Conservation (phyloP, 2,329 filamentous ascomycete species). For the Alternaria consortialis region DNA sequence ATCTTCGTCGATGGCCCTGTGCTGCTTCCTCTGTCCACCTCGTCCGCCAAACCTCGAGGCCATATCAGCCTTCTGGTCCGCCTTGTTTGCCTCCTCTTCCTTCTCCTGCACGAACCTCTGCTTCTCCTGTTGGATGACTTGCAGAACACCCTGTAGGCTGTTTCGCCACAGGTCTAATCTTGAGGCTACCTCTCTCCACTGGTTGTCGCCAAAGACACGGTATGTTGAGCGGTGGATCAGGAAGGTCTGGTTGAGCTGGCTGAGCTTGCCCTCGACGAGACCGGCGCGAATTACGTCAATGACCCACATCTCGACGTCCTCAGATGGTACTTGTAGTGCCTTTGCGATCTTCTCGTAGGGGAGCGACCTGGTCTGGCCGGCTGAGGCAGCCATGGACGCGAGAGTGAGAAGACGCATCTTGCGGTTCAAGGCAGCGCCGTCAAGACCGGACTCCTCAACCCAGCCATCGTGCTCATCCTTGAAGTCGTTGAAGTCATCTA, state of each 20-base stretch:
- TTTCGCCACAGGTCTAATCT: constrained; percentile 90
- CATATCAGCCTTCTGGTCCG: constrained; percentile 69
- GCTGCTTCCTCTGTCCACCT: constrained; percentile 37
- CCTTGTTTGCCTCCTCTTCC: constrained; percentile 78
- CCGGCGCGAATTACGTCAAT: constrained; percentile 97
- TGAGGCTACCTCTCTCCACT: constrained; percentile 94
- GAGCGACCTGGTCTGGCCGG: constrained; percentile 79
- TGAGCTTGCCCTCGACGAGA: constrained; percentile 94
- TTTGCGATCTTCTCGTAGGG: constrained; percentile 86
- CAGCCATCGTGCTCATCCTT: constrained; percentile 89
- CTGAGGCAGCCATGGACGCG: constrained; percentile 84
- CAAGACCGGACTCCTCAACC: constrained; percentile 77
- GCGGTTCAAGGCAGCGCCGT: constrained; percentile 79
- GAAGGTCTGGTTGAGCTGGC: constrained; percentile 91
- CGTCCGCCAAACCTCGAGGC: constrained; percentile 37
- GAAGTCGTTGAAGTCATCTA: constrained; percentile 97
- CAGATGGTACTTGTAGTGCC: constrained; percentile 80
- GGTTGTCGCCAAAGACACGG: constrained; percentile 96
- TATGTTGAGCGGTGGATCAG: constrained; percentile 95
- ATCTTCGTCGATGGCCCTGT: constrained; percentile 49
- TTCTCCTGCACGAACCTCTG: constrained; percentile 77
- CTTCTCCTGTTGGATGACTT: constrained; percentile 82
- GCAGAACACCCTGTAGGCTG: constrained; percentile 79
- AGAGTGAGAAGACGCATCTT: constrained; percentile 98
- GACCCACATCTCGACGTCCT: constrained; percentile 97